Evolutionary conservation across 176 grass and related monocot species (phyloP).

Genomic region (Paspalum notatum): DNA sequence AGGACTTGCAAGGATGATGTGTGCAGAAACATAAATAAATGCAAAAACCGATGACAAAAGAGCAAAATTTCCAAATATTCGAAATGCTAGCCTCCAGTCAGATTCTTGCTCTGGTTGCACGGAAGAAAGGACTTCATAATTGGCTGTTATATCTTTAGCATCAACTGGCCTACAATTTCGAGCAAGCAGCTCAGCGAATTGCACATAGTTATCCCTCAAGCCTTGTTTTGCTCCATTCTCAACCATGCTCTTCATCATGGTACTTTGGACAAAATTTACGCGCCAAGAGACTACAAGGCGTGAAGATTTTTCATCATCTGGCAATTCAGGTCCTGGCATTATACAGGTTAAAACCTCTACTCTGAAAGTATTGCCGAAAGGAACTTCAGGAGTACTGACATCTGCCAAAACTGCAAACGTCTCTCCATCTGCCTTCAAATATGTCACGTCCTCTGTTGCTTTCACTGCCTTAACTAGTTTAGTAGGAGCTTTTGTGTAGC

Average conservation of each 20-base stretch:
- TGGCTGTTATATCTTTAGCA: slow-evolving; percentile 52
- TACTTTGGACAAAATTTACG: slow-evolving; percentile 86
- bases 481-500: slow-evolving; percentile 83
- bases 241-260: slow-evolving; percentile 96
- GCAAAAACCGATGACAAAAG: slow-evolving; percentile 68
- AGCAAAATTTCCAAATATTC: slow-evolving; percentile 89
- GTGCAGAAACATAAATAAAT: slow-evolving; percentile 65
- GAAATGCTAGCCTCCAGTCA: slow-evolving; percentile 72
- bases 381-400: slow-evolving; percentile 80
- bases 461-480: slow-evolving; percentile 91
- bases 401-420: slow-evolving; percentile 65
- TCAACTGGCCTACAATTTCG: slow-evolving; percentile 68
- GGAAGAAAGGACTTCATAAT: slow-evolving; percentile 65
- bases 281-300: slow-evolving; percentile 80
- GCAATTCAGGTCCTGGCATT: slow-evolving; percentile 71
- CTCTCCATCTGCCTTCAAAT: slow-evolving; percentile 73
- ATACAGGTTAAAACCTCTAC: slow-evolving; percentile 75
- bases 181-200: slow-evolving; percentile 72
- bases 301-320: slow-evolving; percentile 57
- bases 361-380: slow-evolving; percentile 82
- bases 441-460: slow-evolving; percentile 80
- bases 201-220: slow-evolving; percentile 72
- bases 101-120: slow-evolving; percentile 69
- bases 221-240: slow-evolving; percentile 92
- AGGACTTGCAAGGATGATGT: slow-evolving; percentile 75